A percentile compares a stretch with the other conserved stretches of the same genome.
phyloP scores from a whole-genome alignment of 345 rosid species.

The Eucalyptus cloeziana region DNA sequence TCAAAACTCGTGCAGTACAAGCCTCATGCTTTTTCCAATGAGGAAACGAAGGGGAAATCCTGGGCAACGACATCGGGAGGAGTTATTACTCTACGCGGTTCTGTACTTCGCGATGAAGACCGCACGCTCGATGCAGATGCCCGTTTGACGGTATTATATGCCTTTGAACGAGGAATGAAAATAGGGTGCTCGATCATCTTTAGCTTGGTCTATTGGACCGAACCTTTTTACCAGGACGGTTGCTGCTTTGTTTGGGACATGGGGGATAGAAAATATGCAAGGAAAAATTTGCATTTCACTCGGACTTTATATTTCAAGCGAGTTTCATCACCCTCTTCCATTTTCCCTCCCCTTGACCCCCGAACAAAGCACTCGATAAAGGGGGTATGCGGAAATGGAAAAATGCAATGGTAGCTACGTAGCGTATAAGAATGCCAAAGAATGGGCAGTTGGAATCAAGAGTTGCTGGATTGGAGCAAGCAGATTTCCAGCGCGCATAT shows the following conservation, averaged over 20 bases:
- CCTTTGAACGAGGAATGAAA: neutral
- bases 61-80: neutral
- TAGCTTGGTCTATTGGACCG: neutral
- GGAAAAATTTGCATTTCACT: neutral
- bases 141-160: neutral
- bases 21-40: neutral
- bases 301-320: no score
- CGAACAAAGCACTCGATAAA: neutral
- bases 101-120: neutral
- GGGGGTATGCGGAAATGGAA: neutral
- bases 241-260: neutral
- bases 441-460: neutral
- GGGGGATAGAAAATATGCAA: neutral
- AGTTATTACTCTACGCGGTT: neutral
- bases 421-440: neutral
- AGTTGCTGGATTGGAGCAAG: neutral
- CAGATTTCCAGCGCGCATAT: neutral
- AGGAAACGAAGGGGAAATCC: neutral
- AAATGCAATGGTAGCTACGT: neutral
- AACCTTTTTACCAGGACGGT: neutral
- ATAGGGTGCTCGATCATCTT: neutral
- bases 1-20: neutral
- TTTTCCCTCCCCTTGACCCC: neutral
- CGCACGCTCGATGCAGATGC: neutral
- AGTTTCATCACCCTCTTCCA: neutral